Conservation (phyloP, 139 green algal species). For the Trebouxia sp. region DNA sequence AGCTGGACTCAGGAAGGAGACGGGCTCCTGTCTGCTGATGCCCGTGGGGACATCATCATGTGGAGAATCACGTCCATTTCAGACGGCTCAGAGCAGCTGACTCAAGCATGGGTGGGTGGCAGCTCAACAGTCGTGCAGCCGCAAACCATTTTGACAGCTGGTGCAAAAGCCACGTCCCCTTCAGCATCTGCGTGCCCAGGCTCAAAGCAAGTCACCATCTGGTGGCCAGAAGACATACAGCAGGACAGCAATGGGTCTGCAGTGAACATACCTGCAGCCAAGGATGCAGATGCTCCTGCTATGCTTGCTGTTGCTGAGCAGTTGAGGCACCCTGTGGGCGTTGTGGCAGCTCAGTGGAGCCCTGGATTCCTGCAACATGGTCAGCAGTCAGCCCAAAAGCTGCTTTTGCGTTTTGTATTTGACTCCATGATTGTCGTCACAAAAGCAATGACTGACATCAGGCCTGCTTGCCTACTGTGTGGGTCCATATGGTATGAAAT, state of each 20-base stretch:
- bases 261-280: neutral
- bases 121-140: slow-evolving; percentile 1
- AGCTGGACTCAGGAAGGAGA: slow-evolving; percentile 52
- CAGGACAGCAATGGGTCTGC: neutral
- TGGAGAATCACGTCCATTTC: neutral
- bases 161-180: slow-evolving; percentile 38
- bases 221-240: slow-evolving; percentile 46
- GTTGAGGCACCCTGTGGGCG: slow-evolving; percentile 31
- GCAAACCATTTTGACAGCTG: slow-evolving; percentile 52
- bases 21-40: slow-evolving; percentile 53
- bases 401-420: too few relatives aligned
- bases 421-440: too few relatives aligned
- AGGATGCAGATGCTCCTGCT: neutral
- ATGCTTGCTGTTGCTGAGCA: slow-evolving; percentile 30
- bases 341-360: slow-evolving; percentile 38
- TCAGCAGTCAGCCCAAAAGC: neutral
- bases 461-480: too few relatives aligned
- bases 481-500: too few relatives aligned
- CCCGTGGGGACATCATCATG: slow-evolving; percentile 40
- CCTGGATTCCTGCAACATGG: slow-evolving; percentile 30
- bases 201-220: slow-evolving; percentile 52
- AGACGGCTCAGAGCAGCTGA: neutral
- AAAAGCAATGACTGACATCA: too few relatives aligned
- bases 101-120: neutral
- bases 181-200: slow-evolving; percentile 45